These are phyloP conservation scores for Tephrocybe sp. DNA, from an alignment of 768 basidiomycete genomes.

Conservation along the genomic window DNA sequence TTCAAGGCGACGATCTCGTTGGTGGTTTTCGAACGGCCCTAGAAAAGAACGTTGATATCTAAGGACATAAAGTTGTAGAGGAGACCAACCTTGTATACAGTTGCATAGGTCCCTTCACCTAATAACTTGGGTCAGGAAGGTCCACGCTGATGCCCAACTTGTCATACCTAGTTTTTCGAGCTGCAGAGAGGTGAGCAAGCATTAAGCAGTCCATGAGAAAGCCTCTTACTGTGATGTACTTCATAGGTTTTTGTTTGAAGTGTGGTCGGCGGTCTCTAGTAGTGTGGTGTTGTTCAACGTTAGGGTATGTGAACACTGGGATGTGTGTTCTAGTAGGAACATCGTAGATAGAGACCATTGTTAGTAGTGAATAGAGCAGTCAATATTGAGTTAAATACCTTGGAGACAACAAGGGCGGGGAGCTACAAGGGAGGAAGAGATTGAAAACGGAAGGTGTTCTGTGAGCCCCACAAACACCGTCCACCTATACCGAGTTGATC, in stretches of 20 bases:
- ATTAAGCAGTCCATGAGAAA: background rate
- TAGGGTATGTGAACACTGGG: background rate
- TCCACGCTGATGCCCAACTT: background rate
- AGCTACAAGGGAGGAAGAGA: background rate
- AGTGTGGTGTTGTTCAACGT: background rate
- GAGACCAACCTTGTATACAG: slow-evolving; percentile 85
- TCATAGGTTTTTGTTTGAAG: slow-evolving; percentile 28
- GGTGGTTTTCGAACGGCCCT: slow-evolving; percentile 96
- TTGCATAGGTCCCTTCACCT: slow-evolving; percentile 95
- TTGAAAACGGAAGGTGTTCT: background rate
- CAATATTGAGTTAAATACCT: background rate
- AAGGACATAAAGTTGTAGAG: background rate
- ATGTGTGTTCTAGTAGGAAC: background rate
- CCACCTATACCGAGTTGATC: slow-evolving; percentile 8
- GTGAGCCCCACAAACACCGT: background rate
- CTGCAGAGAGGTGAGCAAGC: slow-evolving; percentile 30
- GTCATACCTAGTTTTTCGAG: slow-evolving; percentile 82
- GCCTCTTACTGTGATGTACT: slow-evolving; percentile 52
- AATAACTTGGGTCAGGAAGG: slow-evolving; percentile 47
- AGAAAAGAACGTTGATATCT: slow-evolving; percentile 4
- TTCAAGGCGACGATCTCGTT: slow-evolving; percentile 98
- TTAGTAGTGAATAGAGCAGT: background rate
- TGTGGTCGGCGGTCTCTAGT: background rate
- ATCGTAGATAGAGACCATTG: background rate
- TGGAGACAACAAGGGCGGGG: background rate